phyloP scores from a whole-genome alignment of 1,284 basidiomycete species.

The Malassezia brasiliensis region DNA sequence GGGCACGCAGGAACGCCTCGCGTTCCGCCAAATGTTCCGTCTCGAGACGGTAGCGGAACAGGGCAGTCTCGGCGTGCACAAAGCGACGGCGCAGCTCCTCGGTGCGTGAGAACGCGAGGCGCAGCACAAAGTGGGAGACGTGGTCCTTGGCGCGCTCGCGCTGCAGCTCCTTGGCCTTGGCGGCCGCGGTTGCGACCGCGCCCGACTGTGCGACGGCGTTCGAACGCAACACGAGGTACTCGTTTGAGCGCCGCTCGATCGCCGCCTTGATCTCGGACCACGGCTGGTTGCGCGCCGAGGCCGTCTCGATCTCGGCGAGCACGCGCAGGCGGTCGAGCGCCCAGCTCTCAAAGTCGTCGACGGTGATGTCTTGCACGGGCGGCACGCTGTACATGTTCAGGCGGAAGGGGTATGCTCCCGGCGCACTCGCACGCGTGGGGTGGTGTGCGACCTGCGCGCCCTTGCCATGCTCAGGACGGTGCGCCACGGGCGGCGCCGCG shows the following conservation, averaged over 20 bases:
- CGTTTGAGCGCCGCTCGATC: constrained; percentile 57
- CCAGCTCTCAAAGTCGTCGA: constrained; percentile 90
- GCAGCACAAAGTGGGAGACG: constrained; percentile 84
- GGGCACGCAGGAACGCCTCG: constrained; percentile 62
- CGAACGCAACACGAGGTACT: constrained; percentile 63
- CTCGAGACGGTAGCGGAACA: constrained; percentile 79
- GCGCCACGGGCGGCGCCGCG: constrained; percentile 2
- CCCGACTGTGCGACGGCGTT: constrained; percentile 53
- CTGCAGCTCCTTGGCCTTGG: constrained; percentile 50
- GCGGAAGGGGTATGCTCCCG: constrained; percentile 31
- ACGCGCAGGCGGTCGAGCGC: constrained; percentile 78
- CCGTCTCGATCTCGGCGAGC: constrained; percentile 88
- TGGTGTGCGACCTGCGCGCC: constrained; percentile 23
- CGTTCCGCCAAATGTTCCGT: constrained; percentile 59
- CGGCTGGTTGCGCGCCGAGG: constrained; percentile 68
- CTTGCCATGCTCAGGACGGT: neutral
- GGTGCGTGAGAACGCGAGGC: constrained; percentile 88
- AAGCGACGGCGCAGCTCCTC: constrained; percentile 85
- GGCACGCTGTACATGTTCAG: constrained; percentile 63
- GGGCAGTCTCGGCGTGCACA: constrained; percentile 72
- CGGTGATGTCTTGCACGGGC: constrained; percentile 76
- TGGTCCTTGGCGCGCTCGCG: constrained; percentile 74
- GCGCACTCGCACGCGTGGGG: constrained; percentile 17
- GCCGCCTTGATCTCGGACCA: constrained; percentile 66
- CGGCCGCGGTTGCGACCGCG: constrained; percentile 48